Evolutionary conservation across 306 rosid species (phyloP).

Genomic region (Trichosanthes cucumerina): DNA sequence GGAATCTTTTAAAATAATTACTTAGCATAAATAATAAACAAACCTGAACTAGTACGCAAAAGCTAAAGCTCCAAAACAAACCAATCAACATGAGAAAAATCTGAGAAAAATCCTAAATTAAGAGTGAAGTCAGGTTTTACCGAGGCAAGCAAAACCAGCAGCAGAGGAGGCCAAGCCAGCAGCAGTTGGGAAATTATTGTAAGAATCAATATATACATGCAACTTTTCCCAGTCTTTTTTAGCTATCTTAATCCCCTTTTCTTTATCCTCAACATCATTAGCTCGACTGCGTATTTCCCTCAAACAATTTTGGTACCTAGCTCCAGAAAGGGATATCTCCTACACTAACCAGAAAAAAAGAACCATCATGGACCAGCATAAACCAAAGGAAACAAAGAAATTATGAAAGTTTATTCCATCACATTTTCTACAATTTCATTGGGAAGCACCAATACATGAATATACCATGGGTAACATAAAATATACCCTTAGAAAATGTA

Average conservation of each 20-base stretch:
- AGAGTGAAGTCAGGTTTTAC: conserved; percentile 26
- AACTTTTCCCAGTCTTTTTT: conserved; percentile 76
- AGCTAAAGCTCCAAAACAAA: background rate
- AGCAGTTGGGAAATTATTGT: conserved; percentile 95
- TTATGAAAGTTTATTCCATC: background rate
- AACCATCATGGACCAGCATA: conserved; percentile 29
- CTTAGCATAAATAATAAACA: background rate
- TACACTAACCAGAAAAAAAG: conserved; percentile 51
- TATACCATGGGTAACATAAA: background rate
- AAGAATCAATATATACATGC: conserved; percentile 78
- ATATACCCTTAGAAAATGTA: background rate
- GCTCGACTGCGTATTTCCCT: conserved; percentile 86
- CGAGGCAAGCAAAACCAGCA: conserved; percentile 94
- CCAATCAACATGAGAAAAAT: background rate
- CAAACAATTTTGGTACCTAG: conserved; percentile 76
- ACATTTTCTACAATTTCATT: background rate
- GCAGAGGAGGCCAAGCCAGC: conserved; percentile 99
- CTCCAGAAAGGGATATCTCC: conserved; percentile 96
- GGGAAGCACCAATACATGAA: background rate
- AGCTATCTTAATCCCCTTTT: conserved; percentile 60
- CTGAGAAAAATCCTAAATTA: background rate
- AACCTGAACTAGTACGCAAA: background rate
- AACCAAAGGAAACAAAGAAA: background rate
- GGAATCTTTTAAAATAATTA: background rate
- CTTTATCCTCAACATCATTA: conserved; percentile 60